Evolutionary conservation across 2,329 filamentous ascomycete species (phyloP).

Genomic region (Venturia effusa): DNA sequence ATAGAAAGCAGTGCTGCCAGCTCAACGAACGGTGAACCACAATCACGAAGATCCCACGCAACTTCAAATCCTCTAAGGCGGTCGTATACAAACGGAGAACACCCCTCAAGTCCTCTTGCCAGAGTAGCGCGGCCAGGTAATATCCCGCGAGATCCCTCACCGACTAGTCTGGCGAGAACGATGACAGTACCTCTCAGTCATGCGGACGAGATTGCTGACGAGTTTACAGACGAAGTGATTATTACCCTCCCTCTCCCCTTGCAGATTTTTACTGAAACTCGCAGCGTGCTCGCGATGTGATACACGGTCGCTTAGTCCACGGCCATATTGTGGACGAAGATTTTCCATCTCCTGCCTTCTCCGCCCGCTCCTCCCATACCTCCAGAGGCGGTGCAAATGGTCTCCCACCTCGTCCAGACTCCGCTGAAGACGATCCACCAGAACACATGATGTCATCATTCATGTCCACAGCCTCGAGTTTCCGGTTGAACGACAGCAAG

Average conservation of each 20-base stretch:
- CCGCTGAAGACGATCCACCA: conserved; percentile 41
- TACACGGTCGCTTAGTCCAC: conserved; percentile 80
- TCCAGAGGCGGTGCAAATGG: conserved; percentile 36
- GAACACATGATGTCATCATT: conserved; percentile 78
- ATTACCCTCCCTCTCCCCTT: neutral
- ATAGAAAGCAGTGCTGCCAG: neutral
- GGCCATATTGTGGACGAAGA: conserved; percentile 94
- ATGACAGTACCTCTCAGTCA: conserved; percentile 4
- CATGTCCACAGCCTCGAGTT: conserved; percentile 70
- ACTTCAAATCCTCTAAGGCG: conserved; percentile 4
- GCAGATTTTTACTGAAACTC: conserved; percentile 11
- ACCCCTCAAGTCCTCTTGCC: conserved; percentile 21
- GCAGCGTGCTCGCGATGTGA: conserved; percentile 71
- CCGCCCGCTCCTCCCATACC: conserved; percentile 39
- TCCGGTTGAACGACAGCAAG: conserved; percentile 32
- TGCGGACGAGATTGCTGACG: conserved; percentile 14
- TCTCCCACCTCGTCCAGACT: conserved; percentile 14
- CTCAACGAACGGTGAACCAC: neutral
- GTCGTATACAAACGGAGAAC: conserved; percentile 11
- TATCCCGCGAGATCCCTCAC: conserved; percentile 7
- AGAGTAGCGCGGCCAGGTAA: conserved; percentile 22
- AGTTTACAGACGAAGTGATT: conserved; percentile 25
- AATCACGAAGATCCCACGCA: neutral
- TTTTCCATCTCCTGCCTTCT: conserved; percentile 67
- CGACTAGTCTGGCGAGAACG: conserved; percentile 4